A percentile compares a stretch with the other conserved stretches of the same genome.
Conservation (phyloP, 768 basidiomycete species). For the Polyporus arcularius region DNA sequence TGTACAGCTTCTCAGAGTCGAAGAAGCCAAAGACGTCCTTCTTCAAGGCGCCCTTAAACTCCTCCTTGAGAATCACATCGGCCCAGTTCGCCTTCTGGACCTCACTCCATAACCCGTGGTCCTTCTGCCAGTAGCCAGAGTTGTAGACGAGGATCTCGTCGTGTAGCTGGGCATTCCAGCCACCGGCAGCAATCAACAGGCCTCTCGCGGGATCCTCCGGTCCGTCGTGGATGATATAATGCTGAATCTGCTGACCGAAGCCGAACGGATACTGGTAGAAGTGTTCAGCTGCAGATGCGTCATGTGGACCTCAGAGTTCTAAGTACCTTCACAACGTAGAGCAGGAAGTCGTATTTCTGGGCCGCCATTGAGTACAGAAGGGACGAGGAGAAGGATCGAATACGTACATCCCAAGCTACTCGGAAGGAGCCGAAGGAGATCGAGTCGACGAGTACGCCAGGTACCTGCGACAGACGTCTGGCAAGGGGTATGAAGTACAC, state of each 20-base stretch:
- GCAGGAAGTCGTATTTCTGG: conserved; percentile 57
- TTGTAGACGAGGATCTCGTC: conserved; percentile 81
- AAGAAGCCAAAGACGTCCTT: conserved; percentile 84
- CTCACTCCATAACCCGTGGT: conserved; percentile 55
- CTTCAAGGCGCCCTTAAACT: conserved; percentile 65
- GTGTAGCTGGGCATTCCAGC: conserved; percentile 55
- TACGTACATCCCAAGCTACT: conserved; percentile 59
- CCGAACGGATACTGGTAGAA: conserved; percentile 29
- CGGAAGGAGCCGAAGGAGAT: conserved; percentile 57
- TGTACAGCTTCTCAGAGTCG: conserved; percentile 70
- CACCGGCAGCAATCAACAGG: conserved; percentile 54
- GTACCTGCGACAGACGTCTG: conserved; percentile 39
- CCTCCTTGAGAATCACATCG: conserved; percentile 70
- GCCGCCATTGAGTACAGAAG: neutral
- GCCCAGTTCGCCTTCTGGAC: conserved; percentile 62
- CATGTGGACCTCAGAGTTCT: conserved; percentile 15
- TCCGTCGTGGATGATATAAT: conserved; percentile 65
- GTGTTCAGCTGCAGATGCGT: conserved; percentile 2
- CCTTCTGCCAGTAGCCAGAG: conserved; percentile 67
- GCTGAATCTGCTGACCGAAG: conserved; percentile 29
- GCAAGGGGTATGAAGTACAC: conserved; percentile 50
- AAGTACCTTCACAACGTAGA: conserved; percentile 57
- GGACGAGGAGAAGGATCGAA: neutral
- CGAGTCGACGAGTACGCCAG: conserved; percentile 55
- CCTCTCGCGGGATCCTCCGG: conserved; percentile 50